Conservation (phyloP, 148 eudicot species). For the Heliamphora exappendiculata region DNA sequence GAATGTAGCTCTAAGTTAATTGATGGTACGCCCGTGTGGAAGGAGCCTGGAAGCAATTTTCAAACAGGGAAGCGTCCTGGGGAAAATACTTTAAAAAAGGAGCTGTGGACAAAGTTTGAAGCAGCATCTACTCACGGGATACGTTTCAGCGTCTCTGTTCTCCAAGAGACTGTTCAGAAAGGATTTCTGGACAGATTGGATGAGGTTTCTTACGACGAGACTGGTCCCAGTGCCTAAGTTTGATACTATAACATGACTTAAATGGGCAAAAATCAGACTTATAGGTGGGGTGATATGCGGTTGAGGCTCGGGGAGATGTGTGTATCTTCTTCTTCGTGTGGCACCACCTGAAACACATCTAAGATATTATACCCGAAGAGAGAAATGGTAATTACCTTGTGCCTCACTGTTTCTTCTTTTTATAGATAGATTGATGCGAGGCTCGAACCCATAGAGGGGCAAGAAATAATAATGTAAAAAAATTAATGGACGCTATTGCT, state of each 20-base stretch:
- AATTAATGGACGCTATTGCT: no score
- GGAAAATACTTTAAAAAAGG: conserved; percentile 88
- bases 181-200: conserved; percentile 82
- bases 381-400: neutral
- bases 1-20: conserved; percentile 17
- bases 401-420: no score
- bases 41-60: conserved; percentile 45
- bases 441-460: no score
- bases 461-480: no score
- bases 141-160: conserved; percentile 21
- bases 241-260: neutral
- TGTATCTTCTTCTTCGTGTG: no score
- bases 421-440: no score
- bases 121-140: conserved; percentile 49
- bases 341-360: no score
- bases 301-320: neutral
- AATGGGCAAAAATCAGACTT: neutral
- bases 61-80: conserved; percentile 59
- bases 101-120: conserved; percentile 85
- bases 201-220: conserved; percentile 53
- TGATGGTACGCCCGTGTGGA: conserved; percentile 70
- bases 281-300: neutral
- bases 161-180: conserved; percentile 24
- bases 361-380: neutral
- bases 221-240: neutral